phyloP scores from a whole-genome alignment of 352 stramenopile genomes.

The Globisporangium acanthophoron region DNA sequence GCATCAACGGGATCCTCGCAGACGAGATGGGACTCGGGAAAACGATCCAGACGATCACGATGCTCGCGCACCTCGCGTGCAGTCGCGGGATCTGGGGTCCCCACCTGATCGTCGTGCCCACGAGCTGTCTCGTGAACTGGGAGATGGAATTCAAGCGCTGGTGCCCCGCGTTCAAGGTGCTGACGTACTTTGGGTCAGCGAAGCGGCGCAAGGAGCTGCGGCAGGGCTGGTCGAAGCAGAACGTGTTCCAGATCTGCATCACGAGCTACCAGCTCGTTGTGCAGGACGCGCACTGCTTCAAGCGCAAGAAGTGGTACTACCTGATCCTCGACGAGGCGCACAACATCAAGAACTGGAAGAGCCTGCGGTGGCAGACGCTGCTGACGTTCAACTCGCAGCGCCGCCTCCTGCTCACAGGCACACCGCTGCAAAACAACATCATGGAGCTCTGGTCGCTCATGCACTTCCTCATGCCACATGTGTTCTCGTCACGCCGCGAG shows the following conservation, averaged over 20 bases:
- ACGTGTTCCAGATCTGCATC: slow-evolving; percentile 97
- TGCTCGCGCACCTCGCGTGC: slow-evolving; percentile 94
- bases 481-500: slow-evolving; percentile 91
- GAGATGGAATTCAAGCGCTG: slow-evolving; percentile 98
- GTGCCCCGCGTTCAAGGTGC: slow-evolving; percentile 95
- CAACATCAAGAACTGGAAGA: slow-evolving; percentile 99
- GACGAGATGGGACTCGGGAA: slow-evolving; percentile 97
- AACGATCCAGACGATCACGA: slow-evolving; percentile 98
- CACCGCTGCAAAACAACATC: slow-evolving; percentile 98
- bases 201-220: slow-evolving; percentile 91
- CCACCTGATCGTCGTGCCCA: slow-evolving; percentile 98
- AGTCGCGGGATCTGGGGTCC: slow-evolving; percentile 93
- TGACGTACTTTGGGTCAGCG: slow-evolving; percentile 98
- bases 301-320: slow-evolving; percentile 99
- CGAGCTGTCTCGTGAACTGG: slow-evolving; percentile 98
- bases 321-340: slow-evolving; percentile 99
- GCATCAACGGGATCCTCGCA: slow-evolving; percentile 98
- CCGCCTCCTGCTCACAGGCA: slow-evolving; percentile 91
- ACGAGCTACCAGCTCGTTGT: slow-evolving; percentile 99
- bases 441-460: slow-evolving; percentile 98
- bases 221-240: slow-evolving; percentile 95
- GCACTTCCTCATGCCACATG: slow-evolving; percentile 98
- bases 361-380: slow-evolving; percentile 97
- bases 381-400: slow-evolving; percentile 97
- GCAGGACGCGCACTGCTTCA: slow-evolving; percentile 96